Percentiles rank a stretch among this genome's conserved stretches.
Conservation (phyloP, 805 yeast genomes). For the Naumovozyma baii region DNA sequence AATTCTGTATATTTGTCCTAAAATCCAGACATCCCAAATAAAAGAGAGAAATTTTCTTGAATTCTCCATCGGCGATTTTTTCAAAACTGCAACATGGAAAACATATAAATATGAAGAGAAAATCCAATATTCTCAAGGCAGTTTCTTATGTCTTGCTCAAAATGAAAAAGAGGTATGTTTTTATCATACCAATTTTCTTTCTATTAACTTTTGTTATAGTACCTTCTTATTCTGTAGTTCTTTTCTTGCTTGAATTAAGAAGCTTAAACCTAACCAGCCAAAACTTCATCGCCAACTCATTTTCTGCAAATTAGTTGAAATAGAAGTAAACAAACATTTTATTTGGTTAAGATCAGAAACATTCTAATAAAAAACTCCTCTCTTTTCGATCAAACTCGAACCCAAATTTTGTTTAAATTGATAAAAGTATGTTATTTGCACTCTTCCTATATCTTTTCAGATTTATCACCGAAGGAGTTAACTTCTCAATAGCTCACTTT, state of each 20-base stretch:
- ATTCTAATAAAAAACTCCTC: no score
- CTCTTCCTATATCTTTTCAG: no score
- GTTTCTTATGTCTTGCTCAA: slow-evolving; percentile 1
- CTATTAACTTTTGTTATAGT: slow-evolving; percentile 4
- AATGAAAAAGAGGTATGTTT: slow-evolving; percentile 9
- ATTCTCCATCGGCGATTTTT: not conserved
- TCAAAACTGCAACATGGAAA: not conserved
- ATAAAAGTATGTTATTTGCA: not conserved
- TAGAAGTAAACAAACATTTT: not conserved
- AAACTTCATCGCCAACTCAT: not conserved
- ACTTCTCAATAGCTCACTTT: not conserved
- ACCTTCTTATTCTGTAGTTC: not conserved
- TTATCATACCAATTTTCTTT: slow-evolving; percentile 14
- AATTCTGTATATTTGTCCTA: not conserved
- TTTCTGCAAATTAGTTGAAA: not conserved
- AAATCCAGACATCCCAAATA: not conserved
- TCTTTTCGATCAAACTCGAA: no score
- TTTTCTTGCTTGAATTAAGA: not conserved
- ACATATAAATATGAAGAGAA: slow-evolving; percentile 11
- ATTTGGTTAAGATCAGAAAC: not conserved
- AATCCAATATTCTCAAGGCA: slow-evolving; percentile 1
- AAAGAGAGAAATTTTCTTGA: not conserved
- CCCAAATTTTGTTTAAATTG: no score
- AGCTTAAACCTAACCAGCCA: not conserved
- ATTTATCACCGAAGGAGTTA: not conserved